A percentile compares a stretch with the other conserved stretches of the same genome.
These are phyloP conservation scores for Lecanicillium sp. DNA, from an alignment of 2,329 filamentous ascomycete genomes.

Conservation along the genomic window DNA sequence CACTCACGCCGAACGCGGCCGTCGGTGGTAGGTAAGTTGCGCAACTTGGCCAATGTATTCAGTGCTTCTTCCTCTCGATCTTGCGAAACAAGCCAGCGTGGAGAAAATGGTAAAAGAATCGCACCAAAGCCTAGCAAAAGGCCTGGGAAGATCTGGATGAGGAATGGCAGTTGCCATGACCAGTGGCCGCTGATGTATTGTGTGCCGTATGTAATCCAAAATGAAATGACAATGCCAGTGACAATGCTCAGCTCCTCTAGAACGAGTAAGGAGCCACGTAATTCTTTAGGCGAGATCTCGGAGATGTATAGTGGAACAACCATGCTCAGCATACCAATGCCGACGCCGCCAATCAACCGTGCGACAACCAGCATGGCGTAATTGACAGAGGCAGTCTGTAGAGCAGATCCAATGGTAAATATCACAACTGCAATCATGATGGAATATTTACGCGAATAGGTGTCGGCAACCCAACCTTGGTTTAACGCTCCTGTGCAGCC, in stretches of 20 bases:
- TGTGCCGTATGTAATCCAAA: slow-evolving; percentile 23
- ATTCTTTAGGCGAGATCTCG: slow-evolving; percentile 38
- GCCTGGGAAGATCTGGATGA: slow-evolving; percentile 20
- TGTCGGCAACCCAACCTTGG: slow-evolving; percentile 28
- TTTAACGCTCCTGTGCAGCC: slow-evolving; percentile 29
- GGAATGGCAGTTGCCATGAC: slow-evolving; percentile 22
- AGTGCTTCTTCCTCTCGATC: slow-evolving; percentile 18
- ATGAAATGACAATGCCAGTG: slow-evolving; percentile 21
- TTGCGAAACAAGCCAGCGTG: slow-evolving; percentile 18
- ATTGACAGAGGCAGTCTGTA: slow-evolving; percentile 32
- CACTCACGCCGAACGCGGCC: slow-evolving; percentile 15
- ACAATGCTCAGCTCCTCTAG: slow-evolving; percentile 28
- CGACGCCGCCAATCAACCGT: slow-evolving; percentile 29
- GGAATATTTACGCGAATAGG: slow-evolving; percentile 22
- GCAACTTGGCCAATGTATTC: slow-evolving; percentile 14
- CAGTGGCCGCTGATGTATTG: slow-evolving; percentile 16
- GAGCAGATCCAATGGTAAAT: slow-evolving; percentile 31
- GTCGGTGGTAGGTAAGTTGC: slow-evolving; percentile 14
- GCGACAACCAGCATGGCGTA: slow-evolving; percentile 33
- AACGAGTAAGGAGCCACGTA: slow-evolving; percentile 37
- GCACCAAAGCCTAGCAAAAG: slow-evolving; percentile 16
- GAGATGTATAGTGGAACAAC: slow-evolving; percentile 34
- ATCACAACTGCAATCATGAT: slow-evolving; percentile 24
- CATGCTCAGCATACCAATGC: slow-evolving; percentile 30
- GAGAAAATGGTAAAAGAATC: slow-evolving; percentile 18